Conservation (phyloP, 345 rosid genomes). For the Ailanthus altissimus region DNA sequence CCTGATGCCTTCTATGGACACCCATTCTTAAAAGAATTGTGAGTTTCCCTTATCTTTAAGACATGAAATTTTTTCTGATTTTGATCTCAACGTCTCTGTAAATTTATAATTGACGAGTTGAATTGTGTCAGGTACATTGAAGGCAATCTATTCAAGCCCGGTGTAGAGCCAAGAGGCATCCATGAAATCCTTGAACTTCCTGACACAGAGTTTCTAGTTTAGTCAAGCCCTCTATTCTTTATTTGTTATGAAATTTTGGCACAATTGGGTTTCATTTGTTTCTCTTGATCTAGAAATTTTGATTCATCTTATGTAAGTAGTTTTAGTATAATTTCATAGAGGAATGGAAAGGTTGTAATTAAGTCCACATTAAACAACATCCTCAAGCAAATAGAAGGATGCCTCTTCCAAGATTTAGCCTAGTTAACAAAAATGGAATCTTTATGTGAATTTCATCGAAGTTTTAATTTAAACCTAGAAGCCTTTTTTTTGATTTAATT, state of each 20-base stretch:
- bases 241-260: not conserved
- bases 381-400: no score
- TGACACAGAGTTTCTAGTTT: constrained; percentile 57
- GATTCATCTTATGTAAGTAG: not conserved
- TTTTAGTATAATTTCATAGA: not conserved
- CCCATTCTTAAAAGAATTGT: constrained; percentile 72
- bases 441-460: no score
- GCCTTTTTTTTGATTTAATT: no score
- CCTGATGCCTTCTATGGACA: constrained; percentile 70
- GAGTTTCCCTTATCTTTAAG: constrained; percentile 29
- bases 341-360: not conserved
- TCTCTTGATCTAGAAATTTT: not conserved
- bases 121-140: constrained; percentile 60
- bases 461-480: no score
- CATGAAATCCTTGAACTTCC: constrained; percentile 72
- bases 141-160: constrained; percentile 70
- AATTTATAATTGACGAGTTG: not conserved
- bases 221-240: constrained; percentile 28
- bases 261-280: no score
- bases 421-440: no score
- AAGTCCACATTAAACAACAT: not conserved
- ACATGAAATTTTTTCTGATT: not conserved
- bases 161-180: constrained; percentile 61
- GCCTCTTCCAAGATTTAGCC: no score
- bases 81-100: not conserved